A percentile compares a stretch with the other conserved stretches of the same genome.
phyloP scores from a whole-genome alignment of 495 filamentous ascomycete species.

The Bathelium albidoporum region DNA sequence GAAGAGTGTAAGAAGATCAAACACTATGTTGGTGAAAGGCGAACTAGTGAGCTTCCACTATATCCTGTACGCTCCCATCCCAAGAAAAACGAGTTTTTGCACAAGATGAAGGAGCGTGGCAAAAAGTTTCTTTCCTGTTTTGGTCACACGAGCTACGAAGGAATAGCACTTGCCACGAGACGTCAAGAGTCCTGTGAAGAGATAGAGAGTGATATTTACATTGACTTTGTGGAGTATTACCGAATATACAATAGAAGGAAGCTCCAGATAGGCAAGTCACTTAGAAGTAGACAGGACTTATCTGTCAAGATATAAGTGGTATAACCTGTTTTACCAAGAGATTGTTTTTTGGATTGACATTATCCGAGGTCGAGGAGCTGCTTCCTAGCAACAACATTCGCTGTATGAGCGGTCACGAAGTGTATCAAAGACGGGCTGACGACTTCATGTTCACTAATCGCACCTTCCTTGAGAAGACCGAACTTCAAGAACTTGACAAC shows the following conservation, averaged over 20 bases:
- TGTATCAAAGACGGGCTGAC: background rate
- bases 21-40: background rate
- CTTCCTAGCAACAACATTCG: too few relatives aligned
- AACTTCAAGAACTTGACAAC: background rate
- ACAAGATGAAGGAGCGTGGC: background rate
- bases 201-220: background rate
- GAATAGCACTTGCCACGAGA: background rate
- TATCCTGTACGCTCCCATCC: background rate
- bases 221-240: background rate
- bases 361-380: too few relatives aligned
- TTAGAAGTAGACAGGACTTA: background rate
- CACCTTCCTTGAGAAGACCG: background rate
- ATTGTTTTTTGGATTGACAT: too few relatives aligned
- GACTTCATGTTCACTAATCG: background rate
- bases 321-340: too few relatives aligned
- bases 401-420: background rate
- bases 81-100: background rate
- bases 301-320: too few relatives aligned
- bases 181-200: background rate
- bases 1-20: background rate
- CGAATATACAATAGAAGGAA: background rate
- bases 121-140: background rate
- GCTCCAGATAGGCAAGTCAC: background rate
- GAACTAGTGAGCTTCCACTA: background rate
- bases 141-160: background rate